Conservation (phyloP, 2,329 filamentous ascomycete species). For the Pyrenophora teres region DNA sequence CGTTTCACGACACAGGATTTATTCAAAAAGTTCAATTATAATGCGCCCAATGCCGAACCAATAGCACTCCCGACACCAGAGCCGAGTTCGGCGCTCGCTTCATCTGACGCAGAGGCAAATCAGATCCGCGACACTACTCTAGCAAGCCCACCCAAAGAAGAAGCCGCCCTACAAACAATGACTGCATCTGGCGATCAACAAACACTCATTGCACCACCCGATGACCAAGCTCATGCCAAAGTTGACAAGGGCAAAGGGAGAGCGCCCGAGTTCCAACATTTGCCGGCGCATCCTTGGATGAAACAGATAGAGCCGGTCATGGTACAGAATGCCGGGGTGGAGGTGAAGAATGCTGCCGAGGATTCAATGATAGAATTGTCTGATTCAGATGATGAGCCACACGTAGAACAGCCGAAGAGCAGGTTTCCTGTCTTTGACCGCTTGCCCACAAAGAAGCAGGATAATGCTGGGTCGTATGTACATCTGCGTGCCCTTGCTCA, state of each 20-base stretch:
- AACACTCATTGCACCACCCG: constrained; percentile 4
- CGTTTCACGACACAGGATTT: constrained; percentile 84
- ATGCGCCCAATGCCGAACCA: constrained; percentile 39
- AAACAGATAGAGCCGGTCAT: constrained; percentile 15
- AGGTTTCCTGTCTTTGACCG: constrained; percentile 67
- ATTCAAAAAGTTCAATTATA: constrained; percentile 82
- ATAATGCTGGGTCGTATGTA: constrained; percentile 67
- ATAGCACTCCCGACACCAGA: constrained; percentile 33
- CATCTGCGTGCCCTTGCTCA: constrained; percentile 76
- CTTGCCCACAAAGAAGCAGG: constrained; percentile 65
- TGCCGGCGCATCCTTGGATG: constrained; percentile 36
- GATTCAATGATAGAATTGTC: constrained; percentile 45
- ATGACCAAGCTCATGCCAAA: constrained; percentile 20
- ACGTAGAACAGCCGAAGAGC: constrained; percentile 58
- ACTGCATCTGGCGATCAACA: not conserved
- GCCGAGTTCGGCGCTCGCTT: constrained; percentile 54
- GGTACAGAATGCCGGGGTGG: constrained; percentile 22
- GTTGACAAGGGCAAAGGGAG: constrained; percentile 67
- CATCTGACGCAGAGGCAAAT: constrained; percentile 65
- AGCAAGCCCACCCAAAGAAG: constrained; percentile 48
- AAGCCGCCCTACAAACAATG: constrained; percentile 17
- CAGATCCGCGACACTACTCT: constrained; percentile 49
- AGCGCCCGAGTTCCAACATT: constrained; percentile 49
- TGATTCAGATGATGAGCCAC: constrained; percentile 66
- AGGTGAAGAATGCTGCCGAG: not conserved